Evolutionary conservation across 441 rosid species (phyloP), one percentile per base, ranked within the genome.

Genomic region (Pelargonium australe): DNA sequence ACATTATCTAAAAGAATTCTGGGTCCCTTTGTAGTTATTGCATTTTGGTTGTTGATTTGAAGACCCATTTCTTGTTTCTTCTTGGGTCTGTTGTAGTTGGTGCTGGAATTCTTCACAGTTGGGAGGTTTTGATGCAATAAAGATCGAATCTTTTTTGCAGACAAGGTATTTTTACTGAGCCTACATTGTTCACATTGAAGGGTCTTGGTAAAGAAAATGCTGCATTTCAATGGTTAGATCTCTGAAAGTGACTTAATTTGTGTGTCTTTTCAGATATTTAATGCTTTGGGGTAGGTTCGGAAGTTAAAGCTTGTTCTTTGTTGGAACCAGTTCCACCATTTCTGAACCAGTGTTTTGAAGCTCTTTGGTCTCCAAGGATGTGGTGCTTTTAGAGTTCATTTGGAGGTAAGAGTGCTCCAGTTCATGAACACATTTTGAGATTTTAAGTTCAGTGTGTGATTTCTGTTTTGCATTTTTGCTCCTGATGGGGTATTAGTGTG

Each of bases 151-250:
- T 83, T 83, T 79, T 71, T 41, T 64, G 23, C 37, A 63, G 40
- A 65, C 2, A 28, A 28, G 31, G 44, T 71, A 77, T 73, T 75
- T 62, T 73, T 72, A 2, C 72, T 70, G 63, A 70, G 74, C 77
- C 81, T 73, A 25, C 85, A 84, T 85, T 86, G 81, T 78, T 74
- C 7, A 79, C 75, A 74, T 80, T 67, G 80, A 61, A 78, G 79
- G 83, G 77, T 81, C 80, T 82, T 78, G 79, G 76, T 74, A 28
- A 66, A 76, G 74, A 74, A 79, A 74, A 75, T 79, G 82, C 70
- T 80, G 69, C 74, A 69, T 81, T 81, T 68, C 64, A 25, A 31
- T 23, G 7, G 65, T 66, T 80, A 76, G 82, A 78, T 85, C 82
- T 73, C 67, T 66, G 51, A 74, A 67, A 66, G 80, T 83, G 82